Evolutionary conservation across 2,329 filamentous ascomycete genomes (phyloP).

Genomic region (Dactylellina sp.): DNA sequence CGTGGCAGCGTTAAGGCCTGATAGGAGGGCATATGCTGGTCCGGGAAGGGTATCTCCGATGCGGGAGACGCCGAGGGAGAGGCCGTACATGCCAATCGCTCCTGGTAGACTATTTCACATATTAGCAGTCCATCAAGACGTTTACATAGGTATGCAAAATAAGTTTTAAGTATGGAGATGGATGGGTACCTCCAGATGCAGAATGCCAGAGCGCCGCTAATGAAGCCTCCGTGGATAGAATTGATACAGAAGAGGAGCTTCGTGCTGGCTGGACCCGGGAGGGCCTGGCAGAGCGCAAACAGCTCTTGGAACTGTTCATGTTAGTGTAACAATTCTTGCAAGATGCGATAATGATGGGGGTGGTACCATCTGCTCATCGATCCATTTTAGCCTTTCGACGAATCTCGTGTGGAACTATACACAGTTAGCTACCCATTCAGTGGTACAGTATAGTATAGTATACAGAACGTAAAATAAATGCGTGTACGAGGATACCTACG

Average conservation of each 20-base stretch:
- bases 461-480: neutral
- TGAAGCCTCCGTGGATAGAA: slow-evolving; percentile 72
- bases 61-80: slow-evolving; percentile 74
- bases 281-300: slow-evolving; percentile 75
- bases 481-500: slow-evolving; percentile 61
- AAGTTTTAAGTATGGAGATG: too few relatives aligned
- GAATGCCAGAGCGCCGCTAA: slow-evolving; percentile 72
- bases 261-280: slow-evolving; percentile 76
- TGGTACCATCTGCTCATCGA: slow-evolving; percentile 75
- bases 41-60: slow-evolving; percentile 72
- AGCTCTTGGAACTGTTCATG: slow-evolving; percentile 75
- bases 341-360: neutral
- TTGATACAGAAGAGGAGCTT: slow-evolving; percentile 79
- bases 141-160: too few relatives aligned
- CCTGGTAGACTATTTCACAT: slow-evolving; percentile 71
- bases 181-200: slow-evolving; percentile 71
- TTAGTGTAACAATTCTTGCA: neutral
- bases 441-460: too few relatives aligned
- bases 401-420: slow-evolving; percentile 68
- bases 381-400: slow-evolving; percentile 68
- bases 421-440: neutral
- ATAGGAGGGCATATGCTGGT: slow-evolving; percentile 76
- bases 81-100: slow-evolving; percentile 76
- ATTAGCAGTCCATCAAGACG: too few relatives aligned
- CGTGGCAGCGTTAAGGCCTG: slow-evolving; percentile 77